These are phyloP conservation scores for Schizochytrium sp. DNA, from an alignment of 108 stramenopile species.

Conservation along the genomic window DNA sequence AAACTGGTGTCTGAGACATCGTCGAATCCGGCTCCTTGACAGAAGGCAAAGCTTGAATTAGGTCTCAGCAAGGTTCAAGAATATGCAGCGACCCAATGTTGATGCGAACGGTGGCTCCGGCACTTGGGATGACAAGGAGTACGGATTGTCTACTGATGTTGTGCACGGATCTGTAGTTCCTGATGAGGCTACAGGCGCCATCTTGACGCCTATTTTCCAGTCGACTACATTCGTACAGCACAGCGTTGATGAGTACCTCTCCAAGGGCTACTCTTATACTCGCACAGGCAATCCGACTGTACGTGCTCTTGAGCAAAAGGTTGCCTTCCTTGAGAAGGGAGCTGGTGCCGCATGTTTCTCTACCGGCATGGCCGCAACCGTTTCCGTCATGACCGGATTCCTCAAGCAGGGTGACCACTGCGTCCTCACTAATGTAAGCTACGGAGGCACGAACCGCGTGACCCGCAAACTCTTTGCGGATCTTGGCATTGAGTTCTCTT, in stretches of 20 bases:
- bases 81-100: slow-evolving; percentile 45
- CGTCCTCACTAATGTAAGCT: slow-evolving; percentile 85
- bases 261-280: slow-evolving; percentile 82
- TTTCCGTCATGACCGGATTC: slow-evolving; percentile 80
- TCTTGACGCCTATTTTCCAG: slow-evolving; percentile 83
- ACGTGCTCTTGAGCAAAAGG: slow-evolving; percentile 83
- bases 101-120: slow-evolving; percentile 50
- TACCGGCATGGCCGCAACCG: slow-evolving; percentile 86
- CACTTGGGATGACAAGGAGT: slow-evolving; percentile 36
- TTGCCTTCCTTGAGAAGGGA: slow-evolving; percentile 84
- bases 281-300: slow-evolving; percentile 86
- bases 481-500: slow-evolving; percentile 80
- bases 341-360: slow-evolving; percentile 81
- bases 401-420: slow-evolving; percentile 85
- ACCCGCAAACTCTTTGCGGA: slow-evolving; percentile 80
- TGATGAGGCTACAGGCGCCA: slow-evolving; percentile 74
- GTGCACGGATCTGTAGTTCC: slow-evolving; percentile 70
- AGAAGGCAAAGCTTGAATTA: too few species aligned
- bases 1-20: too few species aligned
- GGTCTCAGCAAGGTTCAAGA: not conserved
- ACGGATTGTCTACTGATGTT: slow-evolving; percentile 63
- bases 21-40: too few species aligned
- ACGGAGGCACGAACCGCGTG: slow-evolving; percentile 86
- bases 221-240: slow-evolving; percentile 84
- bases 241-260: slow-evolving; percentile 80